Conservation (phyloP, 2,329 filamentous ascomycete genomes). For the Botryotinia narcissicola region DNA sequence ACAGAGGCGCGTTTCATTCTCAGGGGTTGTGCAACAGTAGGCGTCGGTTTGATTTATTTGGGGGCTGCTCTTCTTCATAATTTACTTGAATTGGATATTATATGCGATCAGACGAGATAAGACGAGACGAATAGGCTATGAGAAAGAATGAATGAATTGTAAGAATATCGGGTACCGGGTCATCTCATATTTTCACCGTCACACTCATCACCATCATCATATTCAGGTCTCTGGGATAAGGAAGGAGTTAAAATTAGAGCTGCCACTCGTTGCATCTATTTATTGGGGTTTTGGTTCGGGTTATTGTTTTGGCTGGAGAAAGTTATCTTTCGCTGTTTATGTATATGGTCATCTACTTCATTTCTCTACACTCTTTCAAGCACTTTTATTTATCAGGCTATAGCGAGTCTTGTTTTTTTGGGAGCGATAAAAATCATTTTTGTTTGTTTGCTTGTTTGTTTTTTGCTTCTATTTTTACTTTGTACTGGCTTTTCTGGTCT, state of each 20-base stretch:
- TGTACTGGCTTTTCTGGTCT: neutral
- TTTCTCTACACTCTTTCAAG: slow-evolving; percentile 15
- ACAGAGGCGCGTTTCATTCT: slow-evolving; percentile 6
- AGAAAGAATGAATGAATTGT: slow-evolving; percentile 18
- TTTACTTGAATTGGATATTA: neutral
- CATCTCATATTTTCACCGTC: slow-evolving; percentile 4
- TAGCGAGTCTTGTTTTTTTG: neutral
- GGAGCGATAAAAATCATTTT: neutral
- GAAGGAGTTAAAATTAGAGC: slow-evolving; percentile 18
- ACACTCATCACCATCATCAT: neutral
- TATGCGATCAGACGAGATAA: neutral
- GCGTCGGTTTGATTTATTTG: slow-evolving; percentile 9
- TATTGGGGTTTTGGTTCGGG: neutral
- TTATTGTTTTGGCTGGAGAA: neutral
- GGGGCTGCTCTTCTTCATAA: neutral
- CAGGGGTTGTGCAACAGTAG: neutral
- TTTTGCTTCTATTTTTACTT: slow-evolving; percentile 1
- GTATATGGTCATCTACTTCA: slow-evolving; percentile 11
- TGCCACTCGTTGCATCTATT: neutral
- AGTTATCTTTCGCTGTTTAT: neutral
- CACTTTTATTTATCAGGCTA: neutral
- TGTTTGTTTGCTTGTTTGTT: neutral
- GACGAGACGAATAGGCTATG: neutral
- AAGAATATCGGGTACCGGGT: slow-evolving; percentile 15
- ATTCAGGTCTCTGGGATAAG: neutral